Conservation (phyloP, 352 stramenopile genomes). For the Phytophthora agathidicida region DNA sequence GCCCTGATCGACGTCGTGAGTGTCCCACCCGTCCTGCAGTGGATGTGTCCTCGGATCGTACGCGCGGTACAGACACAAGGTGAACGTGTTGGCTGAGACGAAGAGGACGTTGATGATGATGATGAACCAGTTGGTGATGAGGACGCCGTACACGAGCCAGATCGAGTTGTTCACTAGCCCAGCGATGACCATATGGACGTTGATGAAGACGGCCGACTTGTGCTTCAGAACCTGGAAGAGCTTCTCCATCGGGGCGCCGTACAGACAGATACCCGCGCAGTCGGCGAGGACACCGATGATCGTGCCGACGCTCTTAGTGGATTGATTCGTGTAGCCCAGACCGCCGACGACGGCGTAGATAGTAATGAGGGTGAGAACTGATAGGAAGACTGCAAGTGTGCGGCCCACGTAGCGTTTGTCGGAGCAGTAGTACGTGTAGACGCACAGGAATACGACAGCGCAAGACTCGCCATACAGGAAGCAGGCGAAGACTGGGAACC, state of each 20-base stretch:
- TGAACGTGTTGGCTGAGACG: slow-evolving; percentile 35
- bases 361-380: slow-evolving; percentile 33
- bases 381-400: slow-evolving; percentile 25
- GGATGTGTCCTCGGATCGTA: slow-evolving; percentile 42
- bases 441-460: slow-evolving; percentile 36
- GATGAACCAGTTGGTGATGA: slow-evolving; percentile 46
- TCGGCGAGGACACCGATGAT: slow-evolving; percentile 37
- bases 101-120: slow-evolving; percentile 39
- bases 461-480: slow-evolving; percentile 46
- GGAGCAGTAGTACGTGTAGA: slow-evolving; percentile 45
- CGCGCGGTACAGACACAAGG: slow-evolving; percentile 33
- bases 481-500: slow-evolving; percentile 54
- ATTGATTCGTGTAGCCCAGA: slow-evolving; percentile 40
- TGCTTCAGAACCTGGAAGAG: slow-evolving; percentile 45
- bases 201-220: slow-evolving; percentile 56
- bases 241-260: slow-evolving; percentile 48
- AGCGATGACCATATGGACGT: slow-evolving; percentile 56
- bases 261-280: slow-evolving; percentile 47
- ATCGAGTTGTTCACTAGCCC: slow-evolving; percentile 50
- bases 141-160: slow-evolving; percentile 40
- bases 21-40: slow-evolving; percentile 22
- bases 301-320: slow-evolving; percentile 22
- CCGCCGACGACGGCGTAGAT: slow-evolving; percentile 46
- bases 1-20: slow-evolving; percentile 10
- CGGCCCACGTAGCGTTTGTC: slow-evolving; percentile 34